Evolutionary conservation across 208 protist species (phyloP), one percentile per base, ranked within the genome.

Genomic region (Leishmania amazonensis): DNA sequence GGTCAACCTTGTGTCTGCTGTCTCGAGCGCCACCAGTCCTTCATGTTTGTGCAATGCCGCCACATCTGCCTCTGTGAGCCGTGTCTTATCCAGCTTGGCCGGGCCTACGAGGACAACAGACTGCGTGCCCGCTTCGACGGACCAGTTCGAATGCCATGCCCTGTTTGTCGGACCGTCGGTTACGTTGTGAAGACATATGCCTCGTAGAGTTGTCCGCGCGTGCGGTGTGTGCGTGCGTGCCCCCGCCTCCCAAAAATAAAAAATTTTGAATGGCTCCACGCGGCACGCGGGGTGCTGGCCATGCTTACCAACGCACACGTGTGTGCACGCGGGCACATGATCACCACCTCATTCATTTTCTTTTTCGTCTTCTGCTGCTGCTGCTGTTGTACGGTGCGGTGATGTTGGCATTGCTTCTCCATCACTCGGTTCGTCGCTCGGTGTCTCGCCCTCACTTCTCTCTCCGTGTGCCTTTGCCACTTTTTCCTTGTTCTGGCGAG

Each of bases 61-160:
- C 85, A 88, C 68, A 62, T 85, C 5, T 88, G 85, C 28, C 64
- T 88, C 28, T 88, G 85, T 58, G 85, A 88, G 42, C 15, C 71
- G 28, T 88, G 85, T 49, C 38, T 88, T 53, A 57, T 85, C 3
- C 47, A 76, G 28, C 35, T 79, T 13, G 79, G 47, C n/a, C 78
- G 85, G 67, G 35, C 64, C 49, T 64, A 70, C 31, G 82, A 80
- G 40, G 64, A 77, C 24, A 47, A 45, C 54, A 53, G 24, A 38
- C 40, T 77, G 72, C 58, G 21, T 1, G 24, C 38, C 19, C 9
- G 49, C 72, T 85, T 81, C 58, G 35, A 80, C 3, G 80, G 75
- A 3, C 67, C 60, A 4, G 78, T 88, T 51, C 19, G 49, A 7
- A 6, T 86, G 70, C 31, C 64, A 11, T 90, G 80, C n/a, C 82